Evolutionary conservation across 2,329 filamentous ascomycete species (phyloP).

Genomic region (Ceratocystis huliohia): DNA sequence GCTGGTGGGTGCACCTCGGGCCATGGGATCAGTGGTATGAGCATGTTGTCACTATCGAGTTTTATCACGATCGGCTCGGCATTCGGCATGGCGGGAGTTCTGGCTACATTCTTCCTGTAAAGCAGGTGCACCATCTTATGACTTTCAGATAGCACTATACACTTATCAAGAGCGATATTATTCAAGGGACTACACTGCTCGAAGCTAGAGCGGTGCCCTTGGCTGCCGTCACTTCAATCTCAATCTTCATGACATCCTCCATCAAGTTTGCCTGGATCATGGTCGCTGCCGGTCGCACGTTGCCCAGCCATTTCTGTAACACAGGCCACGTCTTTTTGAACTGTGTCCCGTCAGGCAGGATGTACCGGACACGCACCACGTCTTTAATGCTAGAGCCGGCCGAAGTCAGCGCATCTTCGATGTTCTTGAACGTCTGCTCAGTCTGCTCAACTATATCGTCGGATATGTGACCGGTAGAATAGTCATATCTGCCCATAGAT

Average conservation of each 20-base stretch:
- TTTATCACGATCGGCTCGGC: slow-evolving; percentile 46
- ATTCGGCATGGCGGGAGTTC: slow-evolving; percentile 38
- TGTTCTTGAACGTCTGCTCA: slow-evolving; percentile 38
- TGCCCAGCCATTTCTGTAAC: slow-evolving; percentile 37
- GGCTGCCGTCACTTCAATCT: slow-evolving; percentile 34
- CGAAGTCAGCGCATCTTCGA: slow-evolving; percentile 33
- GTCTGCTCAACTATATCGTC: slow-evolving; percentile 36
- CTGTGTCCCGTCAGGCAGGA: slow-evolving; percentile 36
- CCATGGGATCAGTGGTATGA: slow-evolving; percentile 55
- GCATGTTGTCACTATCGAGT: slow-evolving; percentile 49
- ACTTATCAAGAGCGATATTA: not conserved
- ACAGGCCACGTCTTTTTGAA: slow-evolving; percentile 40
- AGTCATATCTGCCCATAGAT: slow-evolving; percentile 36
- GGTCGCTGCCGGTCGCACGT: slow-evolving; percentile 40
- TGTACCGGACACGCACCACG: slow-evolving; percentile 41
- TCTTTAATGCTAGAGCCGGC: slow-evolving; percentile 35
- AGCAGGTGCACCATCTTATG: not conserved
- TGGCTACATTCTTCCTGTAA: slow-evolving; percentile 23
- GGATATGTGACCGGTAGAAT: slow-evolving; percentile 36
- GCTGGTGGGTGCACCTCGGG: slow-evolving; percentile 57
- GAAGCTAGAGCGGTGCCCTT: slow-evolving; percentile 7
- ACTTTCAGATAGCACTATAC: not conserved
- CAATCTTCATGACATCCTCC: slow-evolving; percentile 37
- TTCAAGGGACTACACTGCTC: not conserved
- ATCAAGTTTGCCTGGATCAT: slow-evolving; percentile 41